Evolutionary conservation across 257 asterid species (phyloP).

Genomic region (Capsicum chinense): DNA sequence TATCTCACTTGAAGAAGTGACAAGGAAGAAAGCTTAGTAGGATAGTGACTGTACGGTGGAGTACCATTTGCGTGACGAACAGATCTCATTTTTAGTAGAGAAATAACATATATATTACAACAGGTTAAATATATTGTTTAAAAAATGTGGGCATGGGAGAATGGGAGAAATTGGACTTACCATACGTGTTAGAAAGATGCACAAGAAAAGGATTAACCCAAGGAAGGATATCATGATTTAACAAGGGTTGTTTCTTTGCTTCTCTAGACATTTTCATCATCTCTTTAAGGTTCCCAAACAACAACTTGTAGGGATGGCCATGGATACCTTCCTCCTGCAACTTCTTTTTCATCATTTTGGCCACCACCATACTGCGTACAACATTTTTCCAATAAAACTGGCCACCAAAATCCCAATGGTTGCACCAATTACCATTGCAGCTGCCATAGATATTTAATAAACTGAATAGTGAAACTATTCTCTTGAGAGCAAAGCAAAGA

Average conservation of each 20-base stretch:
- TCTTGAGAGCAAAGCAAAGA: not conserved
- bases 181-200: constrained; percentile 35
- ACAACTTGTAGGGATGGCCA: constrained; percentile 35
- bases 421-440: not conserved
- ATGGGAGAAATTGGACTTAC: constrained; percentile 18
- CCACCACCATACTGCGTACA: constrained; percentile 34
- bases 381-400: not conserved
- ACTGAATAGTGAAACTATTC: not conserved
- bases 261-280: constrained; percentile 26
- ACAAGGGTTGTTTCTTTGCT: constrained; percentile 35
- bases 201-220: constrained; percentile 33
- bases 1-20: no score
- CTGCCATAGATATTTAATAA: not conserved
- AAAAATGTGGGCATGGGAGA: no score
- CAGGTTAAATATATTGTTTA: no score
- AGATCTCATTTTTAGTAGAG: no score
- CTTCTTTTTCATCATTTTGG: constrained; percentile 38
- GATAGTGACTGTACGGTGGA: no score
- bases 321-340: constrained; percentile 34
- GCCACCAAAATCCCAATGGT: not conserved
- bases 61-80: no score
- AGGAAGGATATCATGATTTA: constrained; percentile 30
- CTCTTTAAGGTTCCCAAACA: constrained; percentile 36
- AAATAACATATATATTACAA: no score
- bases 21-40: no score